Evolutionary conservation across 2,329 filamentous ascomycete species (phyloP), one percentile per base, ranked within the genome.

Genomic region (Zymoseptoria brevis): DNA sequence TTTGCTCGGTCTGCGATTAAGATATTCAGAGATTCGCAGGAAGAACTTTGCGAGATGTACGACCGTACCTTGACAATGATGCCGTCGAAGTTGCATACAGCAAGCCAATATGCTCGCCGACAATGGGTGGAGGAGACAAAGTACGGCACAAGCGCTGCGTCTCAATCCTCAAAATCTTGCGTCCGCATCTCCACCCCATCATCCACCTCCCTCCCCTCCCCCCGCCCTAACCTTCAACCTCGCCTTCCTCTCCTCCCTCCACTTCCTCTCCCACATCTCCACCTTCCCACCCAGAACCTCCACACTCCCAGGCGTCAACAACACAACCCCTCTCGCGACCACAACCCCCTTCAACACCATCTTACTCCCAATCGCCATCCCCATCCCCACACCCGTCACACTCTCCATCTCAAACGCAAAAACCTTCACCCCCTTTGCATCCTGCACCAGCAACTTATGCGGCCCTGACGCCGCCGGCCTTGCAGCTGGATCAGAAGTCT

Each of bases 261-360:
- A 97, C 7, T 80, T 80, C 70, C 84, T 86, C 69, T 97, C 89
- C 80, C 91, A 83, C 0, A 78, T 79, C 57, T 96, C 91, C 51
- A 97, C 82, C 75, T 89, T 95, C 0, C 94, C 94, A 1, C 94
- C 94, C n/a, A 96, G 74, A 1, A 96, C 70, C n/a, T 83, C 80
- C 57, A 85, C 86, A 58, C 74, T 84, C 1, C 76, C 77, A 1
- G 89, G 86, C 62, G 90, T 87, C 19, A 99, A 77, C 73, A 97
- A 75, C n/a, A 96, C 69, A 54, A 88, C 82, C 0, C 91, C 94
- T 58, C 93, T 81, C 4, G 88, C 84, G 2, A 95, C 83, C 5
- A 84, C 79, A 2, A 83, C 80, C 63, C 84, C 79, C 64, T 79
- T 84, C 54, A 99, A 73, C 49, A 96, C 67, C 22, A 96, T 55